Evolutionary conservation across 345 rosid genomes (phyloP).

Genomic region (Draba incana): DNA sequence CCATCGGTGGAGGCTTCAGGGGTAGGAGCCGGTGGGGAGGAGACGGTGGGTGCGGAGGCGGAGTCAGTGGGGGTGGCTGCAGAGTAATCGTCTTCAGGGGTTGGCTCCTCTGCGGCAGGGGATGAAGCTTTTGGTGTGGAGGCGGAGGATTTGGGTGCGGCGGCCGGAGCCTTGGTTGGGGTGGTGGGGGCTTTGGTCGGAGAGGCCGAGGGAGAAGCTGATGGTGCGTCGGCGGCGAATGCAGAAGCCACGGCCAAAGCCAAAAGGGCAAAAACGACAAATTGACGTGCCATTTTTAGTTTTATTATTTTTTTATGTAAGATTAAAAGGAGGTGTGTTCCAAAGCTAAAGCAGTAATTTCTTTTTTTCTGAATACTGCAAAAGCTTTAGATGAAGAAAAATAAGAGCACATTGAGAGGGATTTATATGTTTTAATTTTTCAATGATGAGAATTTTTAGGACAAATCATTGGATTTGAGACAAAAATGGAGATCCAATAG

Average conservation of each 20-base stretch:
- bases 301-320: background rate
- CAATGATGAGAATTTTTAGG: background rate
- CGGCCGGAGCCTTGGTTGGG: conserved; percentile 26
- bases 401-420: background rate
- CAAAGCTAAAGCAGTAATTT: conserved; percentile 41
- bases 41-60: conserved; percentile 31
- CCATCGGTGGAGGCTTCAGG: conserved; percentile 32
- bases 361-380: conserved; percentile 25
- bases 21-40: conserved; percentile 40
- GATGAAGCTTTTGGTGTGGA: conserved; percentile 35
- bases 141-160: conserved; percentile 28
- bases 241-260: conserved; percentile 38
- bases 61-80: conserved; percentile 32
- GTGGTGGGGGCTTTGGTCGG: conserved; percentile 32
- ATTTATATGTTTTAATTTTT: conserved; percentile 19
- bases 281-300: conserved; percentile 36
- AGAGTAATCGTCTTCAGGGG: conserved; percentile 35
- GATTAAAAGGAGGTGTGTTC: conserved; percentile 28
- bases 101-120: conserved; percentile 40
- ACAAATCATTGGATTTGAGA: conserved; percentile 30
- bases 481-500: conserved; percentile 27
- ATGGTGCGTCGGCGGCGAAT: conserved; percentile 41
- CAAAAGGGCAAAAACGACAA: conserved; percentile 31
- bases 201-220: conserved; percentile 33
- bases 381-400: conserved; percentile 39